Base-by-base conservation (phyloP, 2,329 filamentous ascomycete species). In the Aureobasidium sp. region DNA sequence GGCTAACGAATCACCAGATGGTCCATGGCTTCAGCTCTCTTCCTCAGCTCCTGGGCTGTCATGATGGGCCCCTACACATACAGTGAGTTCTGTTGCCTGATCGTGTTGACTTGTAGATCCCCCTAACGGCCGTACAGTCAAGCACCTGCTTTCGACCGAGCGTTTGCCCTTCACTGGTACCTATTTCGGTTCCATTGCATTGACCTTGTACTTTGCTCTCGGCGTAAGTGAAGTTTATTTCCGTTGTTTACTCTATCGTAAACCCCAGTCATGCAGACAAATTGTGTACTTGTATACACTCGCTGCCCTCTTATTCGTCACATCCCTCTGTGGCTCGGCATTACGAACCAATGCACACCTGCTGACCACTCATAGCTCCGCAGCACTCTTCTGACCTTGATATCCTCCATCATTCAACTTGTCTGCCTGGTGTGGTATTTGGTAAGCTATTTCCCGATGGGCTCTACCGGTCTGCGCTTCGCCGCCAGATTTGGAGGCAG, bases 401-500 rank as follows among this genome's bases (percentile, higher is more conserved):
- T 96, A 64, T 88, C 91, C 23, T 86, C 90, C 63, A 81, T 96
- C 62, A 77, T 92, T 67, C 94, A 99, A 73, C 80, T 97, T 59
- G 85, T 86, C 57, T 89, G 88, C 64, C 79, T 97, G 65, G 65
- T 90, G 49, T 97, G 93, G 93, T 97, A 97, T 76, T 81, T 96
- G 49, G 86, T 97, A 74, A 95, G 90, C 75, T 99, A 99, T 74
- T 97, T 97, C 69, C 94, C 94, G 27, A 96, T 97, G 92, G 94
- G 94, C 42, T 89, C 89, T 61, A 89, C 87, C 60, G 90, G 94
- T 43, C 77, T 99, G 65, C 87, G 93, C 62, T 84, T 96, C 66
- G 91, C 91, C 61, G 90, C 91, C 45, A 85, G 85, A 3, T 94
- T 96, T 70, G 94, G 93, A 23, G 89, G 88, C 21, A 87, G 86